Evolutionary conservation across 371 early-diverging fungal genomes (phyloP), one percentile per base, ranked within the genome.

Genomic region (Haplosporangium sp.): DNA sequence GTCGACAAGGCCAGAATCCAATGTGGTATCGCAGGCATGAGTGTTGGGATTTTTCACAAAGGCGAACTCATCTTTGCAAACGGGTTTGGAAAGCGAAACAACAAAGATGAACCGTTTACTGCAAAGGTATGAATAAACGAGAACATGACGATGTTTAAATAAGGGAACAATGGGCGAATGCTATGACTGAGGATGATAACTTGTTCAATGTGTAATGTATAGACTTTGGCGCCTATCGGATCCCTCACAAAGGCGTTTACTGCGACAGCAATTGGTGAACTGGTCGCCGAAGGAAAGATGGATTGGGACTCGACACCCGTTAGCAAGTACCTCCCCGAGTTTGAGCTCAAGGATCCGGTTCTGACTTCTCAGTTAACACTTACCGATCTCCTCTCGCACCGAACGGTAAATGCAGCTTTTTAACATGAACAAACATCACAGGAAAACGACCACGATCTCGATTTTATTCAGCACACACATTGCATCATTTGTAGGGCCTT

Each of bases 251-350:
- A 71, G 47, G 20, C 72, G 16, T 64, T 71, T 23, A 71, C 72
- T 2, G 65, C 72, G 5, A 42, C 64, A 11, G 52, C 61, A 12
- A 52, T 71, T 11, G 72, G 61, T 5, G 72, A 71, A 20, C 14
- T 71, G 38, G 72, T 71, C 0, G 64, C 65, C 1, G 72, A 65
- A 20, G 72, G 72, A 38, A 71, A 71, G 61, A 42, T 65, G 55
- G 65, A 71, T n/a, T 71, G 72, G 72, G 55, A 70, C 11, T 45
- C 53, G 7, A 71, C 72, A 1, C 61, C 72, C 1, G 72, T 71
- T 43, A 55, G 38, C 43, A 61, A 41, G n/a, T 71, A 71, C 41
- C 52, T 71, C 1, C 65, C 72, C 18, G 65, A 64, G 57, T 64
- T 65, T 16, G 45, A 71, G 23, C 36, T 58, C 29, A 52, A 47